Evolutionary conservation across 495 filamentous ascomycete genomes (phyloP), one percentile per base, ranked within the genome.

Genomic region (Aspergillus hancockii): DNA sequence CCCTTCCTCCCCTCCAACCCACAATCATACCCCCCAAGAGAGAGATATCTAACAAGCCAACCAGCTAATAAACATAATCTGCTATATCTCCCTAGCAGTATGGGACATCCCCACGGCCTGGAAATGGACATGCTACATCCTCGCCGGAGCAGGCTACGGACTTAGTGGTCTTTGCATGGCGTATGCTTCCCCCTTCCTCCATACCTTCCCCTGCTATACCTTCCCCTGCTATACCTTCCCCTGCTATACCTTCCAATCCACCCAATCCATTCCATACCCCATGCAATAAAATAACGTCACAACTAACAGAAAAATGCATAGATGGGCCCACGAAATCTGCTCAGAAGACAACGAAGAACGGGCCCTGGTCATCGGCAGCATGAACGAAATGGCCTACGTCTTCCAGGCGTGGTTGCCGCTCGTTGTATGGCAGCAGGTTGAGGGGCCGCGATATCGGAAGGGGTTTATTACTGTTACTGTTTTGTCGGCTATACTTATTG

Each of bases 271-370:
- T n/a, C n/a, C n/a, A n/a, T n/a, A n/a, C n/a, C n/a, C n/a, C n/a
- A n/a, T n/a, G n/a, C n/a, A n/a, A n/a, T n/a, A n/a, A n/a, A n/a
- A n/a, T n/a, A n/a, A n/a, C n/a, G n/a, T n/a, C n/a, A n/a, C n/a
- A n/a, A n/a, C n/a, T 21, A 45, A 21, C n/a, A 45, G 12, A 40
- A 52, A 19, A 3, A 12, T 32, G 49, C n/a, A 67, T 13, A 78
- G 78, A 13, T 82, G 76, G 80, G 76, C 79, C 4, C 79, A 82
- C 51, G 75, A 78, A 57, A 80, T 80, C 23, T 78, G 80, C 63
- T 72, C 77, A 38, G 72, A 73, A 7, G 77, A 82, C 63, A 79
- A 81, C 49, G 80, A 83, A 69, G 79, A 81, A 60, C 70, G 79
- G 21, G 75, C 81, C 8, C 69, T 84, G 8, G 76, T 78, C 0